Evolutionary conservation across 345 rosid genomes (phyloP).

Genomic region (Anastatica hierochuntica): DNA sequence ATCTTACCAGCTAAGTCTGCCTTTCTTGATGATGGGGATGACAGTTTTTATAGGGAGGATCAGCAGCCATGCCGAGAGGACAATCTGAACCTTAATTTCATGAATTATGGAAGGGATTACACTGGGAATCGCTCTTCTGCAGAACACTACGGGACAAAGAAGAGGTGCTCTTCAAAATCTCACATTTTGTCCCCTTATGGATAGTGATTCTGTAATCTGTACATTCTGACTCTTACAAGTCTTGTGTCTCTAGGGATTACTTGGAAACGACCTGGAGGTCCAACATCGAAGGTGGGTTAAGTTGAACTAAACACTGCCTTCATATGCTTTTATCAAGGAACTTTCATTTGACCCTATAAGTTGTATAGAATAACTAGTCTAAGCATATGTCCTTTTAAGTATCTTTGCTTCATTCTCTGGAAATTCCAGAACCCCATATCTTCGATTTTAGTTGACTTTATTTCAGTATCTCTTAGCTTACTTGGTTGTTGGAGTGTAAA

Average conservation of each 20-base stretch:
- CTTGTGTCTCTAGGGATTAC: constrained; percentile 34
- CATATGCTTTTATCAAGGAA: constrained; percentile 5
- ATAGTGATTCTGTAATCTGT: not conserved
- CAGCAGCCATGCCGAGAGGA: constrained; percentile 29
- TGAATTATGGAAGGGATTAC: constrained; percentile 26
- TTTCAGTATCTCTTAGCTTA: constrained; percentile 8
- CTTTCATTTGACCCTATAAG: not conserved
- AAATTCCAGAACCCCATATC: not conserved
- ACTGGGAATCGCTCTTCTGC: constrained; percentile 31
- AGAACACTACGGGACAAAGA: constrained; percentile 26
- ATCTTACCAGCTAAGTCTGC: constrained; percentile 24
- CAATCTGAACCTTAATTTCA: constrained; percentile 21
- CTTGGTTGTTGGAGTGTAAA: constrained; percentile 10
- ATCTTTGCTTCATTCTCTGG: not conserved
- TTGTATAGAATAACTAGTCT: not conserved
- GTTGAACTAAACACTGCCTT: not conserved
- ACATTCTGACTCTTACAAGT: constrained; percentile 16
- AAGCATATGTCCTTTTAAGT: not conserved
- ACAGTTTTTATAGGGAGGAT: constrained; percentile 28
- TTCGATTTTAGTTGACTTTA: not conserved
- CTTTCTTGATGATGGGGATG: constrained; percentile 30
- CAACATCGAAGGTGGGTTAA: constrained; percentile 38
- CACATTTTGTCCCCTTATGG: constrained; percentile 8
- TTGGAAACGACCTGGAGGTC: constrained; percentile 29
- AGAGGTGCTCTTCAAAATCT: constrained; percentile 34